Conservation (phyloP, 2,329 filamentous ascomycete species). For the Colletotrichum sp. region DNA sequence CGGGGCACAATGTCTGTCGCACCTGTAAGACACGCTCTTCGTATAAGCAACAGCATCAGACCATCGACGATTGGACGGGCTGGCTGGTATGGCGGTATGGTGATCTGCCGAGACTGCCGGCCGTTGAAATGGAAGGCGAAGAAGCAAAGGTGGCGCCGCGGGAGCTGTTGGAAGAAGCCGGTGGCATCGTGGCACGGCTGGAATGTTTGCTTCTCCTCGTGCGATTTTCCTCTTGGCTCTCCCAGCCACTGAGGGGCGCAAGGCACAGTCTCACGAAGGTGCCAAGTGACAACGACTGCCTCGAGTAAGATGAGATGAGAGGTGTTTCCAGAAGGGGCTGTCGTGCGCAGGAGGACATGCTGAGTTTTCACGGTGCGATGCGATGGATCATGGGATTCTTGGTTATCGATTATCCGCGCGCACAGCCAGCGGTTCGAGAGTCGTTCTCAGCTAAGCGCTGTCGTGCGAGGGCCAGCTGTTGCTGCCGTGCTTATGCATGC, state of each 20-base stretch:
- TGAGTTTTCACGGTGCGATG: not conserved
- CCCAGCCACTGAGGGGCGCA: not conserved
- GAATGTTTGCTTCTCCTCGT: conserved; percentile 17
- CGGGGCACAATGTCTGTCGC: not conserved
- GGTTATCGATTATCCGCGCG: not conserved
- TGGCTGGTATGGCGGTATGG: not conserved
- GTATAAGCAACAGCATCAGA: not conserved
- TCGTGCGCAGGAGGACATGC: not conserved
- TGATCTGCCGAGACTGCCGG: not conserved
- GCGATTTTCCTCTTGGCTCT: not conserved
- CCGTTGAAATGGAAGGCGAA: not conserved
- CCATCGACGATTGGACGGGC: not conserved
- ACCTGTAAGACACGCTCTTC: conserved; percentile 4
- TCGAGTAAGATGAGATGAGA: conserved; percentile 10
- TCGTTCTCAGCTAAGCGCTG: not conserved
- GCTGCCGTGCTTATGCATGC: not conserved
- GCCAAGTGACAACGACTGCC: conserved; percentile 1
- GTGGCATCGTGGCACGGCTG: conserved; percentile 5
- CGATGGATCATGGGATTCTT: not conserved
- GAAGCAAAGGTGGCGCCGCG: not conserved
- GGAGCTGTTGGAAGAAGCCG: not conserved
- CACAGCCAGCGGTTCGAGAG: too few species aligned
- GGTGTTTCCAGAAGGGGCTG: not conserved
- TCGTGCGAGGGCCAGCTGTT: not conserved
- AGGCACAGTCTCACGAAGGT: conserved; percentile 2